Base-by-base conservation (phyloP, 1,139 yeast species). In the Saccharomyces hybrid region DNA sequence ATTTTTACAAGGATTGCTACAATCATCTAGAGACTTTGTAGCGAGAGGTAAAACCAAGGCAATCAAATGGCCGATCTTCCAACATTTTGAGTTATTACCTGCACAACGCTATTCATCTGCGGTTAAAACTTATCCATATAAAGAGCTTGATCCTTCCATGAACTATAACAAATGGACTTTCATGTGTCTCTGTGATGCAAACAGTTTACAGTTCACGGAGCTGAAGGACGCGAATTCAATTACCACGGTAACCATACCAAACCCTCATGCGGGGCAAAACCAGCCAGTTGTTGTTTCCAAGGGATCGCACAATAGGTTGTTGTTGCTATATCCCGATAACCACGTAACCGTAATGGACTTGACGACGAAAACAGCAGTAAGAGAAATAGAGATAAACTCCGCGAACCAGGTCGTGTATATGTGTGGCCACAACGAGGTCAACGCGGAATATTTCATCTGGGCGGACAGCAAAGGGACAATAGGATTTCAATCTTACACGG, bases 391-490 rank as follows among this genome's bases (percentile, higher is more conserved):
- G 2, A 26, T 48, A 5, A 14, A 29, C 19, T 32, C 48, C 8
- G 47, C 26, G 3, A 24, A 48, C n/a, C 19, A 52, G 4, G 27
- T 56, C 9, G 44, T 55, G 16, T 53, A 50, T 24, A 3, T 55
- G 14, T 47, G 52, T 11, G 26, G 42, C 4, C 53, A 52, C 44
- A 28, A 29, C 9, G n/a, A 27, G 4, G 19, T 51, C 3, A 47
- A 21, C 4, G 21, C 49, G 11, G 53, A 54, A 11, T 49, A 48
- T 12, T 48, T 48, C 12, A 19, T 56, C 14, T 56, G 57, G 57
- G 58, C 48, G 16, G 55, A 52, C 44, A 16, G 24, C 1, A 9
- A n/a, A 14, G 58, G 58, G 24, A 38, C 46, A 11, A 47, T 56
- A 21, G 58, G 54, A 4, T 54, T 34, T 26, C 44, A 38, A 4